Conservation (phyloP, 257 asterid species). For the Solanum sitiens region DNA sequence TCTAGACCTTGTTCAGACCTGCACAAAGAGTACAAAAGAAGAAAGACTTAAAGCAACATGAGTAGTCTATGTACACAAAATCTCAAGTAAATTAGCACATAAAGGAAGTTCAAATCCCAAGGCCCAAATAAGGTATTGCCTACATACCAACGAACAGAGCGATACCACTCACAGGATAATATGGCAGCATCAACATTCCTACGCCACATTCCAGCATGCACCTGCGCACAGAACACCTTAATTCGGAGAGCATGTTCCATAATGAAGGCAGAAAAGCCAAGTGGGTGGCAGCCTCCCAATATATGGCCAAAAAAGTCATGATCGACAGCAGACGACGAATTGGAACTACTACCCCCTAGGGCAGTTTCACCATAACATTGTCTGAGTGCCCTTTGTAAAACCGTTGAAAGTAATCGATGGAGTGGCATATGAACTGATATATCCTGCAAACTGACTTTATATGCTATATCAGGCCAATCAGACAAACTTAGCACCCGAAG, state of each 20-base stretch:
- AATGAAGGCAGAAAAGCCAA: constrained; percentile 77
- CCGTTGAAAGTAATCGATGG: constrained; percentile 75
- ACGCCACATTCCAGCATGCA: constrained; percentile 97
- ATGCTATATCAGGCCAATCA: constrained; percentile 75
- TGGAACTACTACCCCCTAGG: constrained; percentile 21
- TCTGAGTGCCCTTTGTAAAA: constrained; percentile 63
- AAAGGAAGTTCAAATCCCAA: background rate
- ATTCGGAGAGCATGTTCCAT: constrained; percentile 97
- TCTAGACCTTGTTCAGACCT: constrained; percentile 95
- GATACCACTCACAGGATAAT: constrained; percentile 83
- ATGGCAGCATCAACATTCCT: constrained; percentile 79
- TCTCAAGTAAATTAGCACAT: background rate
- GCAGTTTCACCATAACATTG: constrained; percentile 56
- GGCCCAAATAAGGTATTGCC: background rate
- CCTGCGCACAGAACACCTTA: constrained; percentile 95
- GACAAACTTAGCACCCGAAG: constrained; percentile 59
- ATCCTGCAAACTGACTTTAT: constrained; percentile 86
- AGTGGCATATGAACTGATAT: constrained; percentile 81
- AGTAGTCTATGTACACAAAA: background rate
- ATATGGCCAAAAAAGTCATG: constrained; percentile 61
- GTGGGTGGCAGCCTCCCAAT: constrained; percentile 79
- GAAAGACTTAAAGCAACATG: background rate
- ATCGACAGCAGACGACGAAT: constrained; percentile 22
- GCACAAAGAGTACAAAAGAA: constrained; percentile 14
- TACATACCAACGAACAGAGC: constrained; percentile 86